phyloP scores from a whole-genome alignment of 805 yeast species.

The Metschnikowia shivogae region DNA sequence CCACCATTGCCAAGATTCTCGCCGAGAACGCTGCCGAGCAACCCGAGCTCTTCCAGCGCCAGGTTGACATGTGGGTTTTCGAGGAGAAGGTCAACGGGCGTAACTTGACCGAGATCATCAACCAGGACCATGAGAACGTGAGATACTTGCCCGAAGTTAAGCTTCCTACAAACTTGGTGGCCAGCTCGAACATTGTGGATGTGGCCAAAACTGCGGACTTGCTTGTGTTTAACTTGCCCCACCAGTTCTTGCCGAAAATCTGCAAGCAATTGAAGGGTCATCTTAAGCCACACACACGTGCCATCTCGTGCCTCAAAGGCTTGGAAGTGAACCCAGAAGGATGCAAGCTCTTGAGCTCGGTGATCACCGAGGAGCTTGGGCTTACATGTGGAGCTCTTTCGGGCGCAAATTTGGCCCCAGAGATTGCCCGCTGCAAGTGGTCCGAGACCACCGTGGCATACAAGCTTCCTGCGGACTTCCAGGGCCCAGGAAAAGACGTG shows the following conservation, averaged over 20 bases:
- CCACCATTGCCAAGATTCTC: constrained; percentile 92
- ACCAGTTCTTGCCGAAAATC: constrained; percentile 83
- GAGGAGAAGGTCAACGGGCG: constrained; percentile 78
- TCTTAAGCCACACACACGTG: constrained; percentile 67
- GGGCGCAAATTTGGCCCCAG: constrained; percentile 97
- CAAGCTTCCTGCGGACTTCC: constrained; percentile 64
- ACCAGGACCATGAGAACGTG: constrained; percentile 87
- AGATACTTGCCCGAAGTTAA: constrained; percentile 86
- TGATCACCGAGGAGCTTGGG: constrained; percentile 74
- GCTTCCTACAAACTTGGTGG: constrained; percentile 81
- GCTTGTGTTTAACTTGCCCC: constrained; percentile 92
- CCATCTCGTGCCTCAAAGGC: constrained; percentile 94
- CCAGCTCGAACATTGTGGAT: constrained; percentile 77
- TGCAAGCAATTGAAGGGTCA: constrained; percentile 74
- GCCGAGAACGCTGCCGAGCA: constrained; percentile 80
- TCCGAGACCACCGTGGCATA: constrained; percentile 97
- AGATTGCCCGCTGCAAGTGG: constrained; percentile 93
- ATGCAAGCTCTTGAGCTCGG: constrained; percentile 75
- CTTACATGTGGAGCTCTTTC: constrained; percentile 93
- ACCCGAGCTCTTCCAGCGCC: constrained; percentile 63
- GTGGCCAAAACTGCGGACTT: constrained; percentile 82
- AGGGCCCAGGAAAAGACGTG: constrained; percentile 64
- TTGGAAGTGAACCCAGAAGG: constrained; percentile 84
- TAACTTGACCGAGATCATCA: constrained; percentile 86
- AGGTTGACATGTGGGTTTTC: constrained; percentile 95